phyloP scores from a whole-genome alignment of 176 grass and related monocot genomes.

The Hsuehochloa calcarea region DNA sequence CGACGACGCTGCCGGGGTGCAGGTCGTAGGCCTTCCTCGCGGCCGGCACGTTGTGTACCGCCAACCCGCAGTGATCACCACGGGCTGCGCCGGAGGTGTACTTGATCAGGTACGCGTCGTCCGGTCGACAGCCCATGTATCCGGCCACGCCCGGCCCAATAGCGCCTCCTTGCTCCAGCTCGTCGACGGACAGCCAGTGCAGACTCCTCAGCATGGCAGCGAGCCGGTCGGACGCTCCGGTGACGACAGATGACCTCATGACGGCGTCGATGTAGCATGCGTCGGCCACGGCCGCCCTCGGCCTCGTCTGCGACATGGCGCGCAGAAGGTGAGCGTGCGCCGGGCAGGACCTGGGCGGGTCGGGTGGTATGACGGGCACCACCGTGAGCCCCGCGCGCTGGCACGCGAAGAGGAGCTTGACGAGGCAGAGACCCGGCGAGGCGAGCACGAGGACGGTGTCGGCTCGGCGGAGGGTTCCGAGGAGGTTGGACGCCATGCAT shows the following conservation, averaged over 20 bases:
- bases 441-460: conserved; percentile 57
- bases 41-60: conserved; percentile 44
- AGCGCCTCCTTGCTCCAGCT: background rate
- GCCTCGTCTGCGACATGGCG: conserved; percentile 43
- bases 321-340: conserved; percentile 47
- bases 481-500: conserved; percentile 45
- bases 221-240: background rate
- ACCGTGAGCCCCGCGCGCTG: conserved; percentile 56
- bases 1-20: conserved; percentile 39
- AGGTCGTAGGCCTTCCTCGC: conserved; percentile 59
- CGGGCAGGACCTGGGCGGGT: background rate
- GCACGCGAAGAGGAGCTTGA: conserved; percentile 59
- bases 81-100: conserved; percentile 69
- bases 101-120: conserved; percentile 47
- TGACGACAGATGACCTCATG: background rate
- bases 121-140: conserved; percentile 25
- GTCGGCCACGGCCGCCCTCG: conserved; percentile 39
- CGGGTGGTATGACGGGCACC: conserved; percentile 48
- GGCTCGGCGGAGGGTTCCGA: conserved; percentile 19
- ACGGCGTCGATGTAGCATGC: conserved; percentile 9
- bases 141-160: background rate
- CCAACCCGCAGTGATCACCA: conserved; percentile 49
- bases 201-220: background rate
- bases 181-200: conserved; percentile 45
- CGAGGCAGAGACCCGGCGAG: conserved; percentile 47